phyloP scores from a whole-genome alignment of 495 filamentous ascomycete species.

The Rostrohypoxylon terebratum region DNA sequence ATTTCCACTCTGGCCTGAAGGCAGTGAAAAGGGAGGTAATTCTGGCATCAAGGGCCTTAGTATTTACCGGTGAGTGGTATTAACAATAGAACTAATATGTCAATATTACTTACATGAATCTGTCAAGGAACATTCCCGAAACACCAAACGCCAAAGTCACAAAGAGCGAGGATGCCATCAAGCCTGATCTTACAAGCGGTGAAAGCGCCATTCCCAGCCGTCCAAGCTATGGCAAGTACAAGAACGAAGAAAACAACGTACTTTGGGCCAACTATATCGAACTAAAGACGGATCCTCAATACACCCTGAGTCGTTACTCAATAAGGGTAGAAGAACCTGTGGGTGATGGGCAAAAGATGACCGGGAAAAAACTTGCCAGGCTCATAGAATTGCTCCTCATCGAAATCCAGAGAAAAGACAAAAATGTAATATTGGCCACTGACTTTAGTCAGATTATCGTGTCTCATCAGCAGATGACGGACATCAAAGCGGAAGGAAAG shows the following conservation, averaged over 20 bases:
- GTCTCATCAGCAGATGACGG: neutral
- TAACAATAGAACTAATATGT: too few species aligned
- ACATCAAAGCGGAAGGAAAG: neutral
- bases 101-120: neutral
- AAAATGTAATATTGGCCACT: neutral
- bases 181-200: neutral
- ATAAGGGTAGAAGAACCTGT: neutral
- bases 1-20: too few species aligned
- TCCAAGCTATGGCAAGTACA: neutral
- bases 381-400: constrained; percentile 8
- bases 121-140: neutral
- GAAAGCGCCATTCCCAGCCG: constrained; percentile 2
- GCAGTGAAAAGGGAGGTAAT: neutral
- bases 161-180: neutral
- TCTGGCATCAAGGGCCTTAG: too few species aligned
- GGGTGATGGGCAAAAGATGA: neutral
- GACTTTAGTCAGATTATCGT: constrained; percentile 19
- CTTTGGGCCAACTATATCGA: constrained; percentile 19
- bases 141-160: neutral
- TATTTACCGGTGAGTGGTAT: neutral
- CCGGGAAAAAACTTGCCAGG: constrained; percentile 18
- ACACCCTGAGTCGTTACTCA: neutral
- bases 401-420: neutral
- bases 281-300: neutral
- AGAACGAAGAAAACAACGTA: neutral